Evolutionary conservation across 306 rosid genomes (phyloP).

Genomic region (Sesbania bispinosa): DNA sequence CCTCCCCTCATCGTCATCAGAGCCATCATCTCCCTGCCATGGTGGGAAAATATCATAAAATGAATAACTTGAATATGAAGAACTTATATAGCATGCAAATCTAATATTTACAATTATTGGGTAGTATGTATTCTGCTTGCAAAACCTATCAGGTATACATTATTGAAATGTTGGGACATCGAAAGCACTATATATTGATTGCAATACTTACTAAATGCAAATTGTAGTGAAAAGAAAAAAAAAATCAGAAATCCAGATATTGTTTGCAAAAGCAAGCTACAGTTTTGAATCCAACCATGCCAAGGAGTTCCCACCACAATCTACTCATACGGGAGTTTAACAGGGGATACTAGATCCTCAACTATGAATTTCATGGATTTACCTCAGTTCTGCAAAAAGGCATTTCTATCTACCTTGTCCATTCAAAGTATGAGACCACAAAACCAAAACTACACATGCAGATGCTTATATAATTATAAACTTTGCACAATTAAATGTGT

Average conservation of each 20-base stretch:
- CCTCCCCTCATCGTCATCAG: conserved; percentile 57
- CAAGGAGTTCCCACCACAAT: not conserved
- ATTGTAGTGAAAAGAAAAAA: not conserved
- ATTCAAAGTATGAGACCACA: no score
- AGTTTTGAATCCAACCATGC: not conserved
- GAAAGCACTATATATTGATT: not conserved
- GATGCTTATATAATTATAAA: not conserved
- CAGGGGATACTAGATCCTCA: not conserved
- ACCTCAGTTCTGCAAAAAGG: not conserved
- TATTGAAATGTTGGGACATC: not conserved
- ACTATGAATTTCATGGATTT: not conserved
- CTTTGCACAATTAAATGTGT: no score
- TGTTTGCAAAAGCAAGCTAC: not conserved
- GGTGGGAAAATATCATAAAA: not conserved
- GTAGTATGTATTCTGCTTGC: not conserved
- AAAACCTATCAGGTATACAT: not conserved
- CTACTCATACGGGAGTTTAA: not conserved
- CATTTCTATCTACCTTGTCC: not conserved
- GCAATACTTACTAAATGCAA: not conserved
- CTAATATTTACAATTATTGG: not conserved
- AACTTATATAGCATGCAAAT: not conserved
- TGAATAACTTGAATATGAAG: not conserved
- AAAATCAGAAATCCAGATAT: not conserved
- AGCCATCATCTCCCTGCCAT: conserved; percentile 50
- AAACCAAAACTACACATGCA: not conserved